Base-by-base conservation (phyloP, 2,329 filamentous ascomycete species). In the Talaromyces funiculosus region DNA sequence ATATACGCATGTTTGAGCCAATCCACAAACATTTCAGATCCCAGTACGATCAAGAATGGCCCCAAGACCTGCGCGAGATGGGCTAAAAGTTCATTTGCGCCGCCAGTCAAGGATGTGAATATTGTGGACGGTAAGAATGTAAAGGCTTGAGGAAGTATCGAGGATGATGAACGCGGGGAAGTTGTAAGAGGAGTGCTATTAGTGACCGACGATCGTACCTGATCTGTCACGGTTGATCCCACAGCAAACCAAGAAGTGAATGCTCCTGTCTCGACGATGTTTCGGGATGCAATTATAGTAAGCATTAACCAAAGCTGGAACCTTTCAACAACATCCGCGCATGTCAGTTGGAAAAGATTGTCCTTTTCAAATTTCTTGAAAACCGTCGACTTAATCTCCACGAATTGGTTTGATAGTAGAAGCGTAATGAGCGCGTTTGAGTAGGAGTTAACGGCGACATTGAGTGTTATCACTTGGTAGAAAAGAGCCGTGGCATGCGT, bases 341-440 rank as follows among this genome's bases (percentile, higher is more conserved):
- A 99, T 0, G 93, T 96, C 14, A 99, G 82, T 73, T 99, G 94
- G 71, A 99, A 99, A 0, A 96, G 80, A 66, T 96, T 97, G 71
- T 99, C 94, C 73, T 97, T 97, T 69, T 99, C 94, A 64, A 97
- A 96, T 63, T 93, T 94, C 78, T 99, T 97, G 81, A 99, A 99
- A 0, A 99, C 95, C 0, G 92, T 95, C 63, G 90, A 90, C 72
- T 99, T 99, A 80, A 99, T 96, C 77, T 99, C 94, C 45, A 99
- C 94, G 69, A 99, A 99, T 71, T 99, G 95, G 71, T 97, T 99
- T 6, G 92, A 97, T 72, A 99, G 85, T 1, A 99, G 81, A 0
- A 99, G 83, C 0, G 94, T 97, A 35, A 99, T 81, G 4, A 99
- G 80, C 0, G 94, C 93, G 70, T 99, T 99, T 0, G 92, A 97